These are phyloP conservation scores for Phytophthora macrochlamydospora DNA, from an alignment of 352 stramenopile genomes.

Conservation along the genomic window DNA sequence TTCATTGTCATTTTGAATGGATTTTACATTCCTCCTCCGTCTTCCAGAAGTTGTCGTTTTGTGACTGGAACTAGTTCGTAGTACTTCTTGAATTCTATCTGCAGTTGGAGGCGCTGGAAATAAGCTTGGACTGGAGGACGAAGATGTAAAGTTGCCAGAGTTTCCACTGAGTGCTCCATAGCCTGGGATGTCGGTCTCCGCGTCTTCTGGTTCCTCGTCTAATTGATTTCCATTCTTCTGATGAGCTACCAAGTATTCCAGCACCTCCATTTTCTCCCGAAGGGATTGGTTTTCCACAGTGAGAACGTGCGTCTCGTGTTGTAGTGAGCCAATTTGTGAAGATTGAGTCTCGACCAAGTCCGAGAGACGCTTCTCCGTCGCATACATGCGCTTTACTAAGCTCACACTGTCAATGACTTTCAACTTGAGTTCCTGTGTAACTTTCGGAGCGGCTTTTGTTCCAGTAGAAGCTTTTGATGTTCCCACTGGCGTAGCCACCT, in stretches of 20 bases:
- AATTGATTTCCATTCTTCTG: conserved; percentile 6
- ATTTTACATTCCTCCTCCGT: neutral
- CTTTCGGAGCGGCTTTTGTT: neutral
- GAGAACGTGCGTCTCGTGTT: conserved; percentile 46
- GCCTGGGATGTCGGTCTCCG: conserved; percentile 36
- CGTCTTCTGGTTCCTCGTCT: neutral
- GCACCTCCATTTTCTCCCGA: conserved; percentile 60
- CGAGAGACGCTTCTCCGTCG: conserved; percentile 48
- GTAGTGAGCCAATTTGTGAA: conserved; percentile 26
- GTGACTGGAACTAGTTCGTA: neutral
- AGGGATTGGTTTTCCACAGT: conserved; percentile 63
- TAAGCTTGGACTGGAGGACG: neutral
- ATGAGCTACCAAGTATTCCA: conserved; percentile 51
- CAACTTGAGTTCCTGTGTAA: conserved; percentile 37
- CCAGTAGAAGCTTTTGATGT: neutral
- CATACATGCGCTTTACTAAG: conserved; percentile 60
- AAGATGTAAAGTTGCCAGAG: neutral
- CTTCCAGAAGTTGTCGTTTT: neutral
- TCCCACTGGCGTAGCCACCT: neutral
- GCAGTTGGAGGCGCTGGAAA: neutral
- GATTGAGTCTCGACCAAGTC: conserved; percentile 27
- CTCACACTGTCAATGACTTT: conserved; percentile 64
- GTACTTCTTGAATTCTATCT: neutral
- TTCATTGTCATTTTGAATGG: neutral
- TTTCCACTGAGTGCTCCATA: conserved; percentile 34